These are phyloP conservation scores for Ascobolus immersus DNA, from an alignment of 495 filamentous ascomycete genomes.

Conservation along the genomic window DNA sequence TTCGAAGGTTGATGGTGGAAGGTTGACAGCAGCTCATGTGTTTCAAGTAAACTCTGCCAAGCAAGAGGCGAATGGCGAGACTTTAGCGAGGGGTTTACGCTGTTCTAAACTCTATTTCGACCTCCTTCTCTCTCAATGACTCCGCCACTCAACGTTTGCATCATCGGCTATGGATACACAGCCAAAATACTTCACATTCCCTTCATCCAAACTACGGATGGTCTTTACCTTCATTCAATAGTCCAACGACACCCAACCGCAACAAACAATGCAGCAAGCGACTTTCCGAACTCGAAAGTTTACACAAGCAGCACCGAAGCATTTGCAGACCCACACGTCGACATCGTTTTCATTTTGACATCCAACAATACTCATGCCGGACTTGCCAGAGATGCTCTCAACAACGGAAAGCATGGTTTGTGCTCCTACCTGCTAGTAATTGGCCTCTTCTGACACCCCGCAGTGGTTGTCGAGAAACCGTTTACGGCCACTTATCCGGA, in stretches of 20 bases:
- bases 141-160: slow-evolving; percentile 23
- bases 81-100: too few relatives aligned
- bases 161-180: slow-evolving; percentile 50
- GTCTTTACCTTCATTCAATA: slow-evolving; percentile 47
- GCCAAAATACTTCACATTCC: slow-evolving; percentile 83
- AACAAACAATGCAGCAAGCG: slow-evolving; percentile 35
- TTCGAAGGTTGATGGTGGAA: too few relatives aligned
- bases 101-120: too few relatives aligned
- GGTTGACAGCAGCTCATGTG: too few relatives aligned
- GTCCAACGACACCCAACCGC: slow-evolving; percentile 50
- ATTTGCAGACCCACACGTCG: slow-evolving; percentile 31
- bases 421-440: too few relatives aligned
- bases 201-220: slow-evolving; percentile 39
- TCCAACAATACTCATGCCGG: slow-evolving; percentile 50
- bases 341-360: slow-evolving; percentile 52
- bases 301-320: slow-evolving; percentile 22
- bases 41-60: too few relatives aligned
- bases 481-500: slow-evolving; percentile 50
- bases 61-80: too few relatives aligned
- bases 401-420: slow-evolving; percentile 55
- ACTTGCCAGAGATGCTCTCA: slow-evolving; percentile 38
- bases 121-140: background rate
- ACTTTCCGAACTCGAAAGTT: slow-evolving; percentile 39
- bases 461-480: slow-evolving; percentile 77
- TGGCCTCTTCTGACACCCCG: too few relatives aligned